Evolutionary conservation across 306 rosid genomes (phyloP), one percentile per base, ranked within the genome.

Genomic region (Quercus alba): DNA sequence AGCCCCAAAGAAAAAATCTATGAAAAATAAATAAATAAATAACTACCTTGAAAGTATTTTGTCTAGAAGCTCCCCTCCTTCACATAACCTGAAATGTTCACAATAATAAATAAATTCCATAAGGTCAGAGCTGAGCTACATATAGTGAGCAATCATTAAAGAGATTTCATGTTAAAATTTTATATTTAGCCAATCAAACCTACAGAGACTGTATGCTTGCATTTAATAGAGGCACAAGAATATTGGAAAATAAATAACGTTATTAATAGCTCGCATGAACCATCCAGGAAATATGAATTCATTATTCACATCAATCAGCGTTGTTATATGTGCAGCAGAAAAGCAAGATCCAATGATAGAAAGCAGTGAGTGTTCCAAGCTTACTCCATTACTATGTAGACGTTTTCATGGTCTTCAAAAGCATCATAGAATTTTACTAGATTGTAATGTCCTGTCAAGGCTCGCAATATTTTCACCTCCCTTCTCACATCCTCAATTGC

Each of bases 351-450:
- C 28, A 9, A 55, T 61, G 63, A 44, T 58, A 84, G 72, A 76
- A 49, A 77, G 64, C 69, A 80, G 67, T 68, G 72, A 73, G 59
- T 17, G 35, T 44, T 46, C 52, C 80, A 77, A 71, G 87, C 99
- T 93, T 93, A 96, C 99, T 96, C 99, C 99, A 96, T 96, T 64
- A 91, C 97, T 86, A 96, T 87, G 93, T 96, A 96, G 93, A 96
- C 99, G 86, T 96, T 96, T 35, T 93, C 99, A 20, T 83, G 87
- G 84, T 93, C 99, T 92, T 96, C 99, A 78, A 93, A 96, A 66
- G 98, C 98, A 80, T 93, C 98, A 20, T 93, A 90, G 86, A 93
- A 96, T 56, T 84, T 85, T 86, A 96, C 90, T 77, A 96, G 88
- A 85, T 96, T 96, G 77, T 80, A 81, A 75, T 94, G 99, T 70